Conservation (phyloP, 805 yeast genomes). For the Wickerhamiella slavikovae region DNA sequence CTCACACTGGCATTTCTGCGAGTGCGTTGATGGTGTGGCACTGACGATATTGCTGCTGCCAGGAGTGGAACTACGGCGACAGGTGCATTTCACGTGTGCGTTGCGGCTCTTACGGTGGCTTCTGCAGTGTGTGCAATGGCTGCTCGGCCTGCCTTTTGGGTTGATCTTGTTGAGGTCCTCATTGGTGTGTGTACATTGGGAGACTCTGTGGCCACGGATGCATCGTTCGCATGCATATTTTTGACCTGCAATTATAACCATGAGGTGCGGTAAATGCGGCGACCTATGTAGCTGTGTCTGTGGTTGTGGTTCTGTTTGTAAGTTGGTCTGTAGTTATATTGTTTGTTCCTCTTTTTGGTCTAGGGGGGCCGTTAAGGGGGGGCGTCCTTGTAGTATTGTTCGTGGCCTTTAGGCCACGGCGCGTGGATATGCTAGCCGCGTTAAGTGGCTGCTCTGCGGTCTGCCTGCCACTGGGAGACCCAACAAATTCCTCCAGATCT, state of each 20-base stretch:
- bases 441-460: too few species aligned
- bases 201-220: slow-evolving; percentile 89
- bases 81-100: slow-evolving; percentile 17
- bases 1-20: slow-evolving; percentile 4
- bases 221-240: slow-evolving; percentile 94
- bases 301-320: too few species aligned
- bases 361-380: too few species aligned
- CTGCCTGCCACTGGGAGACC: too few species aligned
- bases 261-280: slow-evolving; percentile 14
- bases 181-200: slow-evolving; percentile 82
- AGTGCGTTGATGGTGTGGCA: background rate
- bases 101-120: slow-evolving; percentile 11
- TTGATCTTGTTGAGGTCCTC: slow-evolving; percentile 82
- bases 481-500: too few species aligned
- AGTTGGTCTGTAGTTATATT: too few species aligned
- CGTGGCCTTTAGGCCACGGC: too few species aligned
- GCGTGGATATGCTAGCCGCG: too few species aligned
- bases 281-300: too few species aligned
- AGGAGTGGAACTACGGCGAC: slow-evolving; percentile 7
- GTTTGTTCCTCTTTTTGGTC: too few species aligned
- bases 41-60: background rate
- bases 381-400: too few species aligned
- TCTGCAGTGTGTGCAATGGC: slow-evolving; percentile 70
- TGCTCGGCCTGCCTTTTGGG: slow-evolving; percentile 90
- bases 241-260: slow-evolving; percentile 83